Evolutionary conservation across 2,329 filamentous ascomycete genomes (phyloP).

Genomic region (Aspergillus floridensis): DNA sequence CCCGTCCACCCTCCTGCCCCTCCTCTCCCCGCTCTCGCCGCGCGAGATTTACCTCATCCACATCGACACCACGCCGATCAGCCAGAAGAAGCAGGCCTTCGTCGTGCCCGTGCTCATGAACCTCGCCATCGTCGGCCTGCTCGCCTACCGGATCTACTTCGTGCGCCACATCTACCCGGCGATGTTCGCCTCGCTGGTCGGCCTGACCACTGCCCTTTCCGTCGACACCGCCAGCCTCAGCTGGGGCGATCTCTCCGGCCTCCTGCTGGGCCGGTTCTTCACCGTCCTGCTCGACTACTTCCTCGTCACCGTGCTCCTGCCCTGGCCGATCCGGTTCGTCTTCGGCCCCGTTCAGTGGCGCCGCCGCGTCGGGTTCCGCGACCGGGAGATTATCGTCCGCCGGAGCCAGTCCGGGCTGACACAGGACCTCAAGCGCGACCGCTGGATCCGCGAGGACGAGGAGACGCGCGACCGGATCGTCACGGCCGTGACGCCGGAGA

Average conservation of each 20-base stretch:
- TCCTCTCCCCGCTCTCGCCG: slow-evolving; percentile 65
- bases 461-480: slow-evolving; percentile 57
- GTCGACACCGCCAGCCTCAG: slow-evolving; percentile 59
- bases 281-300: slow-evolving; percentile 73
- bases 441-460: slow-evolving; percentile 51
- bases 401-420: slow-evolving; percentile 71
- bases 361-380: slow-evolving; percentile 69
- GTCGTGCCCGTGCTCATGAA: slow-evolving; percentile 76
- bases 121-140: slow-evolving; percentile 60
- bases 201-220: slow-evolving; percentile 64
- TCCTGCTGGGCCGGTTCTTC: slow-evolving; percentile 59
- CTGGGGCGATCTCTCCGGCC: slow-evolving; percentile 56
- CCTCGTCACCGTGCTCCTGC: slow-evolving; percentile 65
- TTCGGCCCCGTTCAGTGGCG: slow-evolving; percentile 70
- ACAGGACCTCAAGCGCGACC: slow-evolving; percentile 51
- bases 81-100: slow-evolving; percentile 81
- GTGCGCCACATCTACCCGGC: slow-evolving; percentile 71
- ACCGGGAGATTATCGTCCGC: slow-evolving; percentile 76
- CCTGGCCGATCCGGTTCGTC: slow-evolving; percentile 73
- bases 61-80: slow-evolving; percentile 67
- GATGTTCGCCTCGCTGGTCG: slow-evolving; percentile 63
- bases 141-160: slow-evolving; percentile 66
- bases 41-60: slow-evolving; percentile 80
- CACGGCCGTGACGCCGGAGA: slow-evolving; percentile 65
- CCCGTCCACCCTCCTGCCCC: slow-evolving; percentile 61